Conservation (phyloP, 2,329 filamentous ascomycete genomes). For the Sporothrix pallida region DNA sequence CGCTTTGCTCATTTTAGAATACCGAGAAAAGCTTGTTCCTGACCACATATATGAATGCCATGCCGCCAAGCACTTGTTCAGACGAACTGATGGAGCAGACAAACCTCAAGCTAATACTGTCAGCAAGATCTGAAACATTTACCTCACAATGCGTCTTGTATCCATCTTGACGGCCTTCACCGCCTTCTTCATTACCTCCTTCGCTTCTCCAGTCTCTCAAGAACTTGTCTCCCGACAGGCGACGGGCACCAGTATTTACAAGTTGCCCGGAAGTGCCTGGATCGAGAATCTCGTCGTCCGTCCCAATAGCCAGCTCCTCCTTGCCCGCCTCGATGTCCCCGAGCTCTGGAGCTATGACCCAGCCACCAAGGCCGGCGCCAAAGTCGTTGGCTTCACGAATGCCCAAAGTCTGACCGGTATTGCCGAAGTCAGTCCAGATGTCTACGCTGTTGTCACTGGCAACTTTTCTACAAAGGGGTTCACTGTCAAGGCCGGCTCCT, state of each 20-base stretch:
- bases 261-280: conserved; percentile 35
- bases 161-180: conserved; percentile 5
- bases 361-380: conserved; percentile 30
- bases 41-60: background rate
- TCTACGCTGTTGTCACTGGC: conserved; percentile 43
- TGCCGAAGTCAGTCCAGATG: conserved; percentile 43
- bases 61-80: background rate
- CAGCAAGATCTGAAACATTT: background rate
- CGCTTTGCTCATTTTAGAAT: background rate
- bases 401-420: conserved; percentile 42
- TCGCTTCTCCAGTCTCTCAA: background rate
- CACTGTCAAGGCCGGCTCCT: conserved; percentile 38
- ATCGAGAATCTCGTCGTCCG: conserved; percentile 44
- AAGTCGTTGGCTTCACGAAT: conserved; percentile 28
- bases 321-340: conserved; percentile 43
- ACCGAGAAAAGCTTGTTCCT: background rate
- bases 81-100: background rate
- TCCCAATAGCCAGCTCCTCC: conserved; percentile 43
- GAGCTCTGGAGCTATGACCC: conserved; percentile 42
- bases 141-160: background rate
- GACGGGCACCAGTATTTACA: conserved; percentile 29
- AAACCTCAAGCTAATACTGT: too few relatives aligned
- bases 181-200: background rate
- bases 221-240: background rate
- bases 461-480: conserved; percentile 28